phyloP scores from a whole-genome alignment of 2,329 filamentous ascomycete species.

The Fusarium pseudograminearum region DNA sequence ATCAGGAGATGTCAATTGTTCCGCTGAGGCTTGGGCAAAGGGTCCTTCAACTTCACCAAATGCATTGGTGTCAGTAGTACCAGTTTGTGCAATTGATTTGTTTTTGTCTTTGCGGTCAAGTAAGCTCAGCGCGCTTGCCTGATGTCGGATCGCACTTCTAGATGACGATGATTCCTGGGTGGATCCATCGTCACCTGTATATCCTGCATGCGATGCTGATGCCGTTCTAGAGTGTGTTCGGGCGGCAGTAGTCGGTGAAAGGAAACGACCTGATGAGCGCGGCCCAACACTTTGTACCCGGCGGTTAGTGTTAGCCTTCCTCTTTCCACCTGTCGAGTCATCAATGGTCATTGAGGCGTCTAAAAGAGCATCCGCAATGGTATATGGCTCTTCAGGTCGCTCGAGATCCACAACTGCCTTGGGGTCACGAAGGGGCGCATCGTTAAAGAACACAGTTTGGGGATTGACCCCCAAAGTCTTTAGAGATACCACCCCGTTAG shows the following conservation, averaged over 20 bases:
- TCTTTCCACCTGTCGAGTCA: slow-evolving; percentile 68
- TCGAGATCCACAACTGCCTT: slow-evolving; percentile 52
- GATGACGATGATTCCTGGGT: slow-evolving; percentile 56
- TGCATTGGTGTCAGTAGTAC: slow-evolving; percentile 69
- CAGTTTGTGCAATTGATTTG: slow-evolving; percentile 69
- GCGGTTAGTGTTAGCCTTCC: slow-evolving; percentile 64
- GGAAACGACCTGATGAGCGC: slow-evolving; percentile 47
- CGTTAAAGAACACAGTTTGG: slow-evolving; percentile 94
- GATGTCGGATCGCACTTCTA: slow-evolving; percentile 64
- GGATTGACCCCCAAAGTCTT: slow-evolving; percentile 81
- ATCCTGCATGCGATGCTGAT: slow-evolving; percentile 48
- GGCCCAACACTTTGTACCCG: slow-evolving; percentile 56
- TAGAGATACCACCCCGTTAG: slow-evolving; percentile 71
- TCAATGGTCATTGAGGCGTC: slow-evolving; percentile 93
- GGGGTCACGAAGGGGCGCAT: slow-evolving; percentile 67
- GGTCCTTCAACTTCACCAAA: slow-evolving; percentile 71
- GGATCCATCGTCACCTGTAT: slow-evolving; percentile 53
- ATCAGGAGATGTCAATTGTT: slow-evolving; percentile 39
- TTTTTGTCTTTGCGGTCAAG: slow-evolving; percentile 70
- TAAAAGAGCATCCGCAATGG: slow-evolving; percentile 88
- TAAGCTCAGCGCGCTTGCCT: slow-evolving; percentile 70
- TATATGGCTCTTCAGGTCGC: slow-evolving; percentile 67
- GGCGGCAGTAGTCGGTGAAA: slow-evolving; percentile 49
- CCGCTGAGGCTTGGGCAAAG: slow-evolving; percentile 55
- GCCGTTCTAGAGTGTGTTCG: slow-evolving; percentile 56